Base-by-base conservation (phyloP, 106 monocot genomes). In the Posidonia australis region DNA sequence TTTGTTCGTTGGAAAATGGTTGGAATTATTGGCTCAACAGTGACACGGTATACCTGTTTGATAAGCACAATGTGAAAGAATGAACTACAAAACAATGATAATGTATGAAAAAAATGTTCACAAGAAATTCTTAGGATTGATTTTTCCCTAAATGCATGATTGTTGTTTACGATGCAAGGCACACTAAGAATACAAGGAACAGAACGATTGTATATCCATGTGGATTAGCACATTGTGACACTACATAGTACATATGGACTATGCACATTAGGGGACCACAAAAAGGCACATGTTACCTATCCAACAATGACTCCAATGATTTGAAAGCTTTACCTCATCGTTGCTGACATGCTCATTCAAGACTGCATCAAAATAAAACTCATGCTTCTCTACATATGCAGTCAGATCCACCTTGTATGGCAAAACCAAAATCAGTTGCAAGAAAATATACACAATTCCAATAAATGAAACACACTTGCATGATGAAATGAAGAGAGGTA, bases 341-440 rank as follows among this genome's bases (percentile, higher is more conserved):
- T 86, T 86, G 6, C 67, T 81, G 22, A 89, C 86, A 76, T 79
- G 44, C 72, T 89, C 89, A 69, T 80, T 59, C 53, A 92, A 57
- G 69, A 86, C 77, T 56, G 72, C 79, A 55, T 84, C 83, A 71
- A 94, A 94, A 69, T 70, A 89, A 76, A 94, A 93, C 49, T 93
- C 93, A 77, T 93, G 93, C 68, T 89, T 86, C 76, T 93, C 93
- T 63, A 93, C 93, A 76, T 89, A 93, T 62, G 89, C 89, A 67
- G 93, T 93, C 77, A 93, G 65, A 67, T 93, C 93, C 31, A 93
- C 93, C 93, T 93, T 58, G 66, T 46, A 80, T 29, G 52, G 24
- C 24, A 74, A 55, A 32, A 54, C 5, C 36, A 36, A 36, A 36
- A 36, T 36, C 2, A 36, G 36, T 36, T 36, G 36, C 36, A 36